phyloP scores from a whole-genome alignment of 768 basidiomycete species.

The Tricholoma sp. region DNA sequence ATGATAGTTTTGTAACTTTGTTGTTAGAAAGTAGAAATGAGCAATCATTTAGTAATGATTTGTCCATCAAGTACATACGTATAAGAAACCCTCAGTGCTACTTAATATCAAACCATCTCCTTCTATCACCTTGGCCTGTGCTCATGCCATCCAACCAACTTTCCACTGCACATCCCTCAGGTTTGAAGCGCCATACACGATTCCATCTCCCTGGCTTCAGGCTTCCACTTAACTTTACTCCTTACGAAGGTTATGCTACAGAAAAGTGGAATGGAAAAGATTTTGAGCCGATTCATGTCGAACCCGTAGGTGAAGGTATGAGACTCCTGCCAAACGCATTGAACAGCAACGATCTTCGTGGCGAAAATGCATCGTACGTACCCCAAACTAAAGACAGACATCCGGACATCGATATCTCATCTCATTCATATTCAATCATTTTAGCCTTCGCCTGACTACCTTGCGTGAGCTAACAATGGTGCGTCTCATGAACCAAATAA shows the following conservation, averaged over 20 bases:
- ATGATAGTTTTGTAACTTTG: too few species aligned
- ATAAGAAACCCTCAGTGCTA: too few species aligned
- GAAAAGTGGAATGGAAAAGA: neutral
- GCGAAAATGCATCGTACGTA: neutral
- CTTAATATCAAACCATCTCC: too few species aligned
- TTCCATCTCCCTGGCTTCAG: slow-evolving; percentile 10
- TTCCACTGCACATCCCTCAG: too few species aligned
- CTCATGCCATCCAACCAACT: too few species aligned
- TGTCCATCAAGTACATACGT: too few species aligned
- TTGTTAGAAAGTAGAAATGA: too few species aligned
- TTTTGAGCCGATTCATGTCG: neutral
- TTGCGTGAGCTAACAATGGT: slow-evolving; percentile 14
- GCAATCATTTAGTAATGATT: too few species aligned
- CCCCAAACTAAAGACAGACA: too few species aligned
- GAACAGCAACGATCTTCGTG: neutral
- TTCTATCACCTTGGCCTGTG: too few species aligned
- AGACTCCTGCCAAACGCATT: slow-evolving; percentile 8
- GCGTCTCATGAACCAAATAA: slow-evolving; percentile 14
- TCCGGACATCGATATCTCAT: neutral
- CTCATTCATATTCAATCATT: too few species aligned
- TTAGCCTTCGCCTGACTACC: slow-evolving; percentile 10
- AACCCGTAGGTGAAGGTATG: neutral
- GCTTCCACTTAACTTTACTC: slow-evolving; percentile 7
- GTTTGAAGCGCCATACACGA: too few species aligned
- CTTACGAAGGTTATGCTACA: neutral